A percentile compares a stretch with the other conserved stretches of the same genome.
These are phyloP conservation scores for Nakaseomyces delphensis DNA, from an alignment of 1,139 yeast genomes.

Conservation along the genomic window DNA sequence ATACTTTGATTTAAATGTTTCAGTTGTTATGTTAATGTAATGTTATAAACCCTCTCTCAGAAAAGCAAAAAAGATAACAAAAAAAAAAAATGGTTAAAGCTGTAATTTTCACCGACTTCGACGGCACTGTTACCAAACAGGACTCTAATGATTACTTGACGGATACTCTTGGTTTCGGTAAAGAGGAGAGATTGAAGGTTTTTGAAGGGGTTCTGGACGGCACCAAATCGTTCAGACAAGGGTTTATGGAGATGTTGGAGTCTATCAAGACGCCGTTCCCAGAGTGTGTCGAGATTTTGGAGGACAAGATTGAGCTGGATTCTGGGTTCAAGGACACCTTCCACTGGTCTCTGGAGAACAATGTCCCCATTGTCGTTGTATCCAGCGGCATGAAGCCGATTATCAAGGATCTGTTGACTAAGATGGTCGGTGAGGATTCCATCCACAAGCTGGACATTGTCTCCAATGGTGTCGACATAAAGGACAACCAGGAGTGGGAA, in stretches of 20 bases:
- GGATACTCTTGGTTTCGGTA: conserved; percentile 82
- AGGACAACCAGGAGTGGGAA: conserved; percentile 61
- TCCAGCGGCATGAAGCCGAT: conserved; percentile 92
- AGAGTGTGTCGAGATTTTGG: conserved; percentile 64
- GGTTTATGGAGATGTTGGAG: conserved; percentile 75
- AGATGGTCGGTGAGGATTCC: conserved; percentile 71
- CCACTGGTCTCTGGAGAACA: conserved; percentile 62
- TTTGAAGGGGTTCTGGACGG: conserved; percentile 69
- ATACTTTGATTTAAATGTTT: too few relatives aligned
- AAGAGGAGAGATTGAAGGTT: conserved; percentile 52
- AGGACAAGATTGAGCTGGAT: conserved; percentile 61
- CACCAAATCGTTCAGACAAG: conserved; percentile 64
- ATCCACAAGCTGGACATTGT: conserved; percentile 66
- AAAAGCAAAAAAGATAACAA: not conserved
- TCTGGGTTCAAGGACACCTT: conserved; percentile 83
- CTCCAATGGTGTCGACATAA: conserved; percentile 64
- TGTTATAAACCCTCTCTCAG: too few relatives aligned
- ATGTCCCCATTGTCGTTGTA: conserved; percentile 71
- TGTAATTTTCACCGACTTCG: conserved; percentile 93
- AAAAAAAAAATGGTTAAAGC: conserved; percentile 39
- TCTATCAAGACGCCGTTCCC: conserved; percentile 70
- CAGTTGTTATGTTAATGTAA: not conserved
- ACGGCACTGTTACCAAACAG: conserved; percentile 88
- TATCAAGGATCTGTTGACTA: conserved; percentile 64
- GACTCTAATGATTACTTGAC: conserved; percentile 91